Percentiles rank a stretch among this genome's conserved stretches.
Evolutionary conservation across 371 early-diverging fungal genomes (phyloP).

Genomic region (Funneliformis caledonium): DNA sequence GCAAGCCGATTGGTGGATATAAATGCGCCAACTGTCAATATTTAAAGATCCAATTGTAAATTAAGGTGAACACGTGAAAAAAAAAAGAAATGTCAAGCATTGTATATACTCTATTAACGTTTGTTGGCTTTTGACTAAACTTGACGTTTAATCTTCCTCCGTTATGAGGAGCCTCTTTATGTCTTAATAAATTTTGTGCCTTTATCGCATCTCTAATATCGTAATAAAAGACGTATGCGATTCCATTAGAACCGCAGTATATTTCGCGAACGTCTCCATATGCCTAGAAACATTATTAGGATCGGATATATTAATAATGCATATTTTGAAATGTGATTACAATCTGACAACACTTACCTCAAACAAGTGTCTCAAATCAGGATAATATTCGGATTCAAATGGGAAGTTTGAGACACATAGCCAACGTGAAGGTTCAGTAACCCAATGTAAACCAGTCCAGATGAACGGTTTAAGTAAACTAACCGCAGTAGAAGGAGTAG

Average conservation of each 20-base stretch:
- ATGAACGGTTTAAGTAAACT: background rate
- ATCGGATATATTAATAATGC: background rate
- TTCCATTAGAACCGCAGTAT: background rate
- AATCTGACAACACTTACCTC: background rate
- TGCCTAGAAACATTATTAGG: background rate
- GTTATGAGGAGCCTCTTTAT: slow-evolving; percentile 14
- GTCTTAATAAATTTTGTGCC: background rate
- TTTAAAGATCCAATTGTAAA: background rate
- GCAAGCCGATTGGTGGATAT: background rate
- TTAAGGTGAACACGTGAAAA: background rate
- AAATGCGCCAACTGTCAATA: background rate
- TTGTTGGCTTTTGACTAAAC: slow-evolving; percentile 6
- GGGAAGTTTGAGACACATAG: slow-evolving; percentile 26
- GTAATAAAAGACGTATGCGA: slow-evolving; percentile 23
- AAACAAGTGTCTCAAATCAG: background rate
- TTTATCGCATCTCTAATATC: slow-evolving; percentile 33
- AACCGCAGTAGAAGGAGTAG: too few relatives aligned
- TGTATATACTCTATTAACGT: background rate
- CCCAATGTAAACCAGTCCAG: slow-evolving; percentile 16
- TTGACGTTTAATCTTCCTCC: background rate
- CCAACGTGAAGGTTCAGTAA: slow-evolving; percentile 22
- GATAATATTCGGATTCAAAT: background rate
- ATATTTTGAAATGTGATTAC: background rate
- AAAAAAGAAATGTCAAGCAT: background rate
- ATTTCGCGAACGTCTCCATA: slow-evolving; percentile 30